phyloP scores from a whole-genome alignment of 805 yeast genomes.

The Metschnikowia sp. region DNA sequence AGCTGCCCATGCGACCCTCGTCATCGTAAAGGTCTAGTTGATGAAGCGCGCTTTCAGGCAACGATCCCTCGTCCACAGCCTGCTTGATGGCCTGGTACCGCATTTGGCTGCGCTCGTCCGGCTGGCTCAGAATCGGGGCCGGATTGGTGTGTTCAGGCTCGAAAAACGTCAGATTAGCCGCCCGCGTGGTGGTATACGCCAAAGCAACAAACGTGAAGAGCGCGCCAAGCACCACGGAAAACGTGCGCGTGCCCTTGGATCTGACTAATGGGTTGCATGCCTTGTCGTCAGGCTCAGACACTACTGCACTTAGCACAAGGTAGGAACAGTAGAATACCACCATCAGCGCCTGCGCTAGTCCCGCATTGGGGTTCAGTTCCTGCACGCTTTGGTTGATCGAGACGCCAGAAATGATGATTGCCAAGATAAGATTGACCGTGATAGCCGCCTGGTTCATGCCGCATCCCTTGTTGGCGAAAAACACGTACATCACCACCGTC shows the following conservation, averaged over 20 bases:
- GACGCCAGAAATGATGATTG: conserved; percentile 59
- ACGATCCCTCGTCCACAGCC: conserved; percentile 94
- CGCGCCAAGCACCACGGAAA: conserved; percentile 86
- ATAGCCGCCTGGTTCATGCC: conserved; percentile 87
- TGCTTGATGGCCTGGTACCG: conserved; percentile 84
- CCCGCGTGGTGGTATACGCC: conserved; percentile 95
- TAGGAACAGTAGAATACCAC: conserved; percentile 92
- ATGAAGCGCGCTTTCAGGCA: conserved; percentile 86
- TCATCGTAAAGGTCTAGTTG: conserved; percentile 63
- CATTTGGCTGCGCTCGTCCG: conserved; percentile 59
- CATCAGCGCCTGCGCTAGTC: conserved; percentile 95
- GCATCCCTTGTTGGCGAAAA: conserved; percentile 80
- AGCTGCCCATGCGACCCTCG: conserved; percentile 29
- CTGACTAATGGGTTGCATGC: conserved; percentile 89
- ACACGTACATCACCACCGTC: conserved; percentile 75
- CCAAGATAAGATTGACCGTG: conserved; percentile 65
- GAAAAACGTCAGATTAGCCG: conserved; percentile 66
- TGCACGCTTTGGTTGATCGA: conserved; percentile 83
- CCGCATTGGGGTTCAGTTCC: conserved; percentile 91
- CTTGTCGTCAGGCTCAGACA: conserved; percentile 94
- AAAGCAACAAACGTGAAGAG: conserved; percentile 90
- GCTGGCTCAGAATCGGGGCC: conserved; percentile 41
- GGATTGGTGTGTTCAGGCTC: conserved; percentile 30
- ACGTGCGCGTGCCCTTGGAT: conserved; percentile 84
- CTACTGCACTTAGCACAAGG: conserved; percentile 85